Evolutionary conservation across 371 early-diverging fungal species (phyloP), one percentile per base, ranked within the genome.

Genomic region (Mortierella sp.): DNA sequence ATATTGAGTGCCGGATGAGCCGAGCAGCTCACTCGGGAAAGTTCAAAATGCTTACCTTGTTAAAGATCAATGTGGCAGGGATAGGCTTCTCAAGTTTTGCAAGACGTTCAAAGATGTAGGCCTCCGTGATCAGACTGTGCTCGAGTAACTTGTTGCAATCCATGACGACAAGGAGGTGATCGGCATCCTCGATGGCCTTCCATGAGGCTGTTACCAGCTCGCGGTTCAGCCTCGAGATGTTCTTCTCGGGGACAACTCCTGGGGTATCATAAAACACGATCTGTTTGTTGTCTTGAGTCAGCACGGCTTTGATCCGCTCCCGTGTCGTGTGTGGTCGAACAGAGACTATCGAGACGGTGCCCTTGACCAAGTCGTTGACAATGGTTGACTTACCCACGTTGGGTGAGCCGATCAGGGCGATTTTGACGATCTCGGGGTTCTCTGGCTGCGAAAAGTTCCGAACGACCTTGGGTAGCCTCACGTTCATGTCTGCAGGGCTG

Each of bases 311-410:
- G 77, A 87, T 83, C 56, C 94, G 90, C 32, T 92, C 92, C 43
- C 96, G 88, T 11, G 96, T 96, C 3, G 96, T 96, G 81, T 96
- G 96, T 46, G 96, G 92, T 74, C 92, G 92, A 38, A 92, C 83
- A 0, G 96, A 94, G 18, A 95, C 96, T 8, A 95, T 91, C 18
- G 95, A 93, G 21, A 95, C 89, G 8, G 89, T 83, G 54, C 88
- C 89, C 41, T 90, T 92, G 41, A 94, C 89, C 35, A 96, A 85
- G n/a, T 89, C 83, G 83, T 96, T 96, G 14, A 96, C 88, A 51
- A 96, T 77, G 8, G 96, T 96, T 2, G 96, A 96, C 77, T 96
- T 96, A 35, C 96, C 96, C 5, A 94, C 94, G 83, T 96, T 96
- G 44, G 96, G 93, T 29, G 94, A 91, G n/a, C 96, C 96, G 29